Conservation (phyloP, 495 filamentous ascomycete genomes). For the Geopyxis carbonaria region DNA sequence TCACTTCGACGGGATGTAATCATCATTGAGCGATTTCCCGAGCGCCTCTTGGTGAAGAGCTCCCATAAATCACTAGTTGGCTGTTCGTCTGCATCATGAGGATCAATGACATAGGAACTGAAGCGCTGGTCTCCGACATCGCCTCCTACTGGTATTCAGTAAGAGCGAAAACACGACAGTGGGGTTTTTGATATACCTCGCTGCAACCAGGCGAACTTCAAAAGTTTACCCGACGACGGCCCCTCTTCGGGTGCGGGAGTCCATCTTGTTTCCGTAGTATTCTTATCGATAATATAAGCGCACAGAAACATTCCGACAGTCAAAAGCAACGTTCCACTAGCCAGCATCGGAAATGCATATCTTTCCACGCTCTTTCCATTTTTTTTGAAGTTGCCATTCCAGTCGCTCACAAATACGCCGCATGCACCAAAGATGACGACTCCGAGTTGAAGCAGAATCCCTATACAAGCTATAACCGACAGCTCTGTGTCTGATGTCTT, state of each 20-base stretch:
- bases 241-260: not conserved
- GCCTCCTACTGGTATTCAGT: too few relatives aligned
- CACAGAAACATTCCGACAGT: conserved; percentile 10
- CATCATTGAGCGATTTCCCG: not conserved
- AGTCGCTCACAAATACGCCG: not conserved
- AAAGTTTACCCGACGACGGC: too few relatives aligned
- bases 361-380: not conserved
- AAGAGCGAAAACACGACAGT: too few relatives aligned
- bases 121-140: conserved; percentile 7
- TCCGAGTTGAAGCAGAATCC: not conserved
- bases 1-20: not conserved
- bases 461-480: not conserved
- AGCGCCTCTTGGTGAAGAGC: not conserved
- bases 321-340: conserved; percentile 6
- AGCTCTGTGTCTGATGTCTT: not conserved
- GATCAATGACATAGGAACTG: conserved; percentile 6
- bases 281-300: conserved; percentile 6
- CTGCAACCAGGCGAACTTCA: conserved; percentile 9
- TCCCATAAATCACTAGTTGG: not conserved
- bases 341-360: conserved; percentile 5
- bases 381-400: not conserved
- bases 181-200: too few relatives aligned
- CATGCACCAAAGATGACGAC: conserved; percentile 1
- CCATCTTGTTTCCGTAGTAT: conserved; percentile 8
- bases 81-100: not conserved